Conservation (phyloP, 2,329 filamentous ascomycete species). For the Rhynchosporium secalis region DNA sequence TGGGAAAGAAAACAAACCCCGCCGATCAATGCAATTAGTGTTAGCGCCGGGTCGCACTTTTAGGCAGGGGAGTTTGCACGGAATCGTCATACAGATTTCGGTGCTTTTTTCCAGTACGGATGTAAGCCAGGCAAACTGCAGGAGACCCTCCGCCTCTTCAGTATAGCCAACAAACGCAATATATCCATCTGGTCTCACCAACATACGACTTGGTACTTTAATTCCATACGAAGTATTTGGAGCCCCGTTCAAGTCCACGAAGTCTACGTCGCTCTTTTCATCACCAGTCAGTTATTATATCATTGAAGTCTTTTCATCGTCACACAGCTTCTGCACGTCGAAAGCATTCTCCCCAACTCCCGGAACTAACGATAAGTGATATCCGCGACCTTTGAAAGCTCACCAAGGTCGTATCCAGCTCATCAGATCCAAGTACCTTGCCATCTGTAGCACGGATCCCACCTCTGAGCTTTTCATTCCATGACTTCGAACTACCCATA, state of each 20-base stretch:
- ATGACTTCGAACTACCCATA: slow-evolving; percentile 39
- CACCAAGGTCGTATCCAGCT: slow-evolving; percentile 15
- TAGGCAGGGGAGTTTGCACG: too few species aligned
- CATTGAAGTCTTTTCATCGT: not conserved
- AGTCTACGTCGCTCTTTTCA: slow-evolving; percentile 21
- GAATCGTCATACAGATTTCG: too few species aligned
- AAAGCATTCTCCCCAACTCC: slow-evolving; percentile 6
- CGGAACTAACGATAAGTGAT: slow-evolving; percentile 12
- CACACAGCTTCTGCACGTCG: not conserved
- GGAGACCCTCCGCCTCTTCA: slow-evolving; percentile 24
- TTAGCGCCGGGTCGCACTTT: too few species aligned
- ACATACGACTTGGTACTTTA: slow-evolving; percentile 25
- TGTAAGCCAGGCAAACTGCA: not conserved
- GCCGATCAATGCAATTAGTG: too few species aligned
- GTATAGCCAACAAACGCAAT: slow-evolving; percentile 30
- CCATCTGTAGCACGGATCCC: slow-evolving; percentile 50
- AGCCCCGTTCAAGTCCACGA: slow-evolving; percentile 30
- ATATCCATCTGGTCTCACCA: slow-evolving; percentile 32
- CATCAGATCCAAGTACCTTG: slow-evolving; percentile 23
- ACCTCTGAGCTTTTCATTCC: slow-evolving; percentile 43
- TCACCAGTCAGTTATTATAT: not conserved
- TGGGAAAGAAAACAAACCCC: too few species aligned
- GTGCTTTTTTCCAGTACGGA: too few species aligned
- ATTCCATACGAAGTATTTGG: slow-evolving; percentile 33
- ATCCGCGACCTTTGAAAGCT: not conserved